Base-by-base conservation (phyloP, 1,139 yeast species). In the Magnusiomyces fungicola region DNA sequence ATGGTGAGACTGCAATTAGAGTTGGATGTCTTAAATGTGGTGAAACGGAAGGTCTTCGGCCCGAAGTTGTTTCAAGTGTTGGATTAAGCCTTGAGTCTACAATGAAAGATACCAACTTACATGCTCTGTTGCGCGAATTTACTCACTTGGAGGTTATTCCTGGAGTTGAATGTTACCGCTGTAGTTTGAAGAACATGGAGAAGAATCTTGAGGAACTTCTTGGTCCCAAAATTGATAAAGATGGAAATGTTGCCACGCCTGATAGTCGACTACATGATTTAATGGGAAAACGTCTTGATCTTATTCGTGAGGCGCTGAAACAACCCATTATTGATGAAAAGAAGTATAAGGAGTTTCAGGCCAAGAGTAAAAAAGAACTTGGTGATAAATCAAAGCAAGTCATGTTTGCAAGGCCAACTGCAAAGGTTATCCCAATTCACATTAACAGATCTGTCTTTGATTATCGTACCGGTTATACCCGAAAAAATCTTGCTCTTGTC, bases 401-500 rank as follows among this genome's bases (percentile, higher is more conserved):
- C 23, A 74, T 79, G 61, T 75, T 88, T 56, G 78, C 89, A 24
- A 75, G 89, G 60, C 96, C 97, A 0, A 58, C 58, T 22, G 90
- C 97, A 2, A 86, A 94, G 16, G 73, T 88, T 54, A 72, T 90
- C 49, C 79, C 92, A 50, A 77, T 90, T 45, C 97, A 90, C 66
- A 84, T 90, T 51, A 90, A 90, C 64, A 77, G 97, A 61, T 86
- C 95, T 2, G 96, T 88, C 10, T 90, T 89, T 67, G 97, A 90
- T 65, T 87, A 94, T 49, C 72, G 79, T 52, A 86, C 96, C 0
- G 92, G 85, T 54, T 79, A 78, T 74, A 83, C 88, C 30, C 79
- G 88, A 53, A 90, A 90, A 63, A 89, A 90, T 63, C 79, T 86
- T 49, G 83, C 95, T 7, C 78, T 80, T 48, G 94, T 90, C n/a